These are phyloP conservation scores for Globisporangium canariense DNA, from an alignment of 352 stramenopile species.

Conservation along the genomic window DNA sequence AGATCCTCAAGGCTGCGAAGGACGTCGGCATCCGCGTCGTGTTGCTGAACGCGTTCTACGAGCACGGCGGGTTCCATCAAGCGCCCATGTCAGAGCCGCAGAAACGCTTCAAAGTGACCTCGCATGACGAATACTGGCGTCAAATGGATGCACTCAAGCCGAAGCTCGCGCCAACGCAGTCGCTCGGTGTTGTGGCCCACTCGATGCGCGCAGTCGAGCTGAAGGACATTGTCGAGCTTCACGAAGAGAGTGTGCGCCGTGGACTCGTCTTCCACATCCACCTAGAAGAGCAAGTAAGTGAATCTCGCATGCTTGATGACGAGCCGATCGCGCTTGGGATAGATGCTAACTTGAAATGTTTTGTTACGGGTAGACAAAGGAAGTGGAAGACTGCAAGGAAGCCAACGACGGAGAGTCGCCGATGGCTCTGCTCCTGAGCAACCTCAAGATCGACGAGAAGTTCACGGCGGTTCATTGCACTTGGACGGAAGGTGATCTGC, in stretches of 20 bases:
- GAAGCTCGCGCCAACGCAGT: conserved; percentile 40
- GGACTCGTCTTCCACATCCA: conserved; percentile 73
- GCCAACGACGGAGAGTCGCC: conserved; percentile 49
- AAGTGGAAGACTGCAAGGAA: conserved; percentile 73
- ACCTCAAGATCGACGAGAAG: conserved; percentile 64
- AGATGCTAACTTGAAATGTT: background rate
- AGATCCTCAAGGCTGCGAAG: conserved; percentile 53
- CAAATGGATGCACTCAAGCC: conserved; percentile 57
- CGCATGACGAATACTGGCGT: conserved; percentile 58
- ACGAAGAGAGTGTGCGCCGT: conserved; percentile 59
- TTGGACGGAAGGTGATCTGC: conserved; percentile 54
- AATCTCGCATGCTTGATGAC: background rate
- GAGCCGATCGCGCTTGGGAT: background rate
- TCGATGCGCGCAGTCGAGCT: conserved; percentile 71
- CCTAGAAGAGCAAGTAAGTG: conserved; percentile 43
- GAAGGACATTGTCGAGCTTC: conserved; percentile 54
- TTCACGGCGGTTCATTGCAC: conserved; percentile 79
- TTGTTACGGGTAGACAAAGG: conserved; percentile 37
- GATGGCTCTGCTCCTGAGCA: conserved; percentile 64
- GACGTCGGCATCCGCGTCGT: conserved; percentile 73
- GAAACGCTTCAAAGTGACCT: conserved; percentile 69
- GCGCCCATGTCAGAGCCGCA: conserved; percentile 60
- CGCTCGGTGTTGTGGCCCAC: conserved; percentile 69
- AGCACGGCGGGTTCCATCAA: conserved; percentile 61
- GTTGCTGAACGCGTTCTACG: conserved; percentile 74